Base-by-base conservation (phyloP, 768 basidiomycete genomes). In the Mycena indigotica region DNA sequence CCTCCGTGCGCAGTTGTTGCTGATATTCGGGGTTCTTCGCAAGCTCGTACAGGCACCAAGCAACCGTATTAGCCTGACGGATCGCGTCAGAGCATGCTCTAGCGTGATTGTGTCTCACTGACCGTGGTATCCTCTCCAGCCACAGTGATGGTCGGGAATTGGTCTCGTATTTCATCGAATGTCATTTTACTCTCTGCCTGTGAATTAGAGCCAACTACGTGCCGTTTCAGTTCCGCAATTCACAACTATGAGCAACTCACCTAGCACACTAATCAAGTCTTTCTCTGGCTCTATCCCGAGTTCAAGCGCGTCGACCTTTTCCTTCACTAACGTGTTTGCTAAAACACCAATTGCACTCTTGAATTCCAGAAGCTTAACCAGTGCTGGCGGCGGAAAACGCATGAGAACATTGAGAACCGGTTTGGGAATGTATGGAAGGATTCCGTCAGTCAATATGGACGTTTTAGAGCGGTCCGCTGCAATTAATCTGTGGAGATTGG, bases 31-130 rank as follows among this genome's bases (percentile, higher is more conserved):
- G 66, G 39, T 70, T 61, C 44, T 64, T 64, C 21, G 65, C 69
- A 3, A 73, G 66, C 51, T 73, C 72, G 30, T 71, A 65, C n/a
- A 74, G 63, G 5, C 67, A 67, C 69, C 72, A 73, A 3, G 57
- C 61, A 21, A 58, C 61, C 1, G 61, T 61, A 21, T 61, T 61
- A 3, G 60, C 60, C 60, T 61, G n/a, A 15, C 29, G 15, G 12
- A 19, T 8, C 8, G 32, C 32, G 32, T n/a, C n/a, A n/a, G n/a
- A n/a, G n/a, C n/a, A n/a, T n/a, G n/a, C n/a, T n/a, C n/a, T n/a
- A n/a, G n/a, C n/a, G n/a, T n/a, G n/a, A n/a, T n/a, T n/a, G n/a
- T n/a, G n/a, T n/a, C n/a, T n/a, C n/a, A 61, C 55, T 3, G 24
- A 61, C 60, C 15, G 60, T 61, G 39, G 60, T 61, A 17, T 61